phyloP scores from a whole-genome alignment of 2,329 filamentous ascomycete genomes.

The Beauveria brongniartii region DNA sequence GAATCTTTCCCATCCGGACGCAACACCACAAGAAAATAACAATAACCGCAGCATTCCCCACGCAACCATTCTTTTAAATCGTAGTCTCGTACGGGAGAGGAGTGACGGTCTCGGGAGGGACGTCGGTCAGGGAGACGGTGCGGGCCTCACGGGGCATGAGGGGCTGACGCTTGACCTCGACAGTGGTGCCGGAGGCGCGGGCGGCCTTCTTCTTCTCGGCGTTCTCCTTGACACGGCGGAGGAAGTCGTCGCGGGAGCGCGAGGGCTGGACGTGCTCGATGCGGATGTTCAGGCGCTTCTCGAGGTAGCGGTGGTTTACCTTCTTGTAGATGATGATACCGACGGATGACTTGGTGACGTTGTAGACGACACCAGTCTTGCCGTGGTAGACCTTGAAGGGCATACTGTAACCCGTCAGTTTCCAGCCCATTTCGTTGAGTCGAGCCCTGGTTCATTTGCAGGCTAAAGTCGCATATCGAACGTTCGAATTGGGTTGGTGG shows the following conservation, averaged over 20 bases:
- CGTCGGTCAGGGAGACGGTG: constrained; percentile 72
- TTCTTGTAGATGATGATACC: constrained; percentile 99
- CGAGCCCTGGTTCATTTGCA: neutral
- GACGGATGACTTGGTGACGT: constrained; percentile 96
- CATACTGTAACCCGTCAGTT: constrained; percentile 58
- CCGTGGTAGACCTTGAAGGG: constrained; percentile 99
- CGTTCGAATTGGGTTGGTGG: neutral
- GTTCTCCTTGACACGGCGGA: constrained; percentile 94
- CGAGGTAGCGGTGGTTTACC: constrained; percentile 98
- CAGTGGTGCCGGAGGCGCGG: constrained; percentile 77
- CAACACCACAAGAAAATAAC: constrained; percentile 35
- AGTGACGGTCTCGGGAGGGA: constrained; percentile 82
- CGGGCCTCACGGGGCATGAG: constrained; percentile 69
- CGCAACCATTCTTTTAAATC: constrained; percentile 57
- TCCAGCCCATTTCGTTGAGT: neutral
- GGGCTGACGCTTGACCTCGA: constrained; percentile 91
- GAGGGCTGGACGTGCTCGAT: constrained; percentile 95
- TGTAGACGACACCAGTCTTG: constrained; percentile 97
- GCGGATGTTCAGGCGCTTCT: constrained; percentile 99
- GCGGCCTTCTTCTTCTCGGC: constrained; percentile 87
- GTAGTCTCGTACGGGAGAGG: constrained; percentile 96
- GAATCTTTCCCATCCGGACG: constrained; percentile 35
- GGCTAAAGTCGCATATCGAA: neutral
- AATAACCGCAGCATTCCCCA: constrained; percentile 21
- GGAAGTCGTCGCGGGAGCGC: constrained; percentile 93